Base-by-base conservation (phyloP, 2,329 filamentous ascomycete species). In the Ceratocystis colombiana region DNA sequence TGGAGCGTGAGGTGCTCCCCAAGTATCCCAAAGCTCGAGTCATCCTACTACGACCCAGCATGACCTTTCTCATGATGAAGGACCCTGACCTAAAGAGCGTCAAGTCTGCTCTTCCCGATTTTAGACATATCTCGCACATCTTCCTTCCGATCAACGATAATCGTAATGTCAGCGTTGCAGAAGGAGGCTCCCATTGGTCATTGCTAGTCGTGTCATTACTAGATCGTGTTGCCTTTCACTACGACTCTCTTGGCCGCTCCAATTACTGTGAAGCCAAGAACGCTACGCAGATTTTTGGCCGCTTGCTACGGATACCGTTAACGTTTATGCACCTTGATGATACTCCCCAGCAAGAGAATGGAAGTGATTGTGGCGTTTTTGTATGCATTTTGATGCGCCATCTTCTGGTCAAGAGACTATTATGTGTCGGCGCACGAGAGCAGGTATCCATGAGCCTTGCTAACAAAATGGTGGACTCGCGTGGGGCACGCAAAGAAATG, bases 91-190 rank as follows among this genome's bases (percentile, higher is more conserved):
- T 82, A 46, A 76, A 79, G 62, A 76, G 76, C 44, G 78, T 86
- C 46, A 79, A 81, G 70, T 81, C 85, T 69, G 90, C 88, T 1
- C 83, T 97, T 0, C 92, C 93, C 5, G 80, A 94, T 74, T 95
- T 97, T 76, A 78, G 77, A 46, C 82, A 82, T 65, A 88, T 89
- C 53, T 95, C 92, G 3, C 94, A 99, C 76, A 88, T 96, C 71
- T 99, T 99, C 77, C 84, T 99, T 2, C 94, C 94, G 22, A 88
- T 99, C 74, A 97, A 96, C 76, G 92, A 99, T 77, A 89, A 86
- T 71, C 82, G 83, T 61, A 89, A 90, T 70, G 84, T 88, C 61
- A 83, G 81, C 62, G 78, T 87, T 66, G 87, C 90, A n/a, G 92
- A 96, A 76, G 90, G 89, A 50, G 94, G 94, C 48, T 89, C 88